Percentiles rank a stretch among this genome's conserved stretches.
These are phyloP conservation scores for Tetraselmis striata DNA, from an alignment of 139 green algal genomes.

Conservation along the genomic window DNA sequence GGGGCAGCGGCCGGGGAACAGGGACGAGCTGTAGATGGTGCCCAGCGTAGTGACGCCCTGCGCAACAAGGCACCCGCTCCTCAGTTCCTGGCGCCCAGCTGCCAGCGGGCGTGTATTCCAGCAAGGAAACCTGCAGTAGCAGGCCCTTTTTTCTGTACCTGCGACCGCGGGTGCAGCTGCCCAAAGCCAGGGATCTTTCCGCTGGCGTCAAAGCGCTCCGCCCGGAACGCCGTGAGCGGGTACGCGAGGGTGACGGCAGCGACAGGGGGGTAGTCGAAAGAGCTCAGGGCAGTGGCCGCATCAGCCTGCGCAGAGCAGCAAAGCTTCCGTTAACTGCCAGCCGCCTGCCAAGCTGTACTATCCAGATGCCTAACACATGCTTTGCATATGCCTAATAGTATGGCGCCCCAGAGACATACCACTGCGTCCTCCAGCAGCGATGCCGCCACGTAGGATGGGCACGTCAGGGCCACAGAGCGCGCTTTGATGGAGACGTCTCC, in stretches of 20 bases:
- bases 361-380: too few species aligned
- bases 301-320: slow-evolving; percentile 26
- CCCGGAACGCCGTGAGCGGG: slow-evolving; percentile 58
- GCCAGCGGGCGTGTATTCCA: background rate
- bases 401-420: too few species aligned
- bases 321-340: too few species aligned
- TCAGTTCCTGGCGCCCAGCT: too few species aligned
- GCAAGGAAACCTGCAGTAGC: too few species aligned
- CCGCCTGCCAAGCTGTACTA: too few species aligned
- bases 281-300: slow-evolving; percentile 54
- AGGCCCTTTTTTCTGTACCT: too few species aligned
- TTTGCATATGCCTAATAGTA: too few species aligned
- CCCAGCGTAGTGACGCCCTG: slow-evolving; percentile 92
- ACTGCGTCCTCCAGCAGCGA: slow-evolving; percentile 52
- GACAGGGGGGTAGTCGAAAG: slow-evolving; percentile 96
- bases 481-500: slow-evolving; percentile 42
- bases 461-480: slow-evolving; percentile 75
- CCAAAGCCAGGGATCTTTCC: slow-evolving; percentile 84
- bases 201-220: slow-evolving; percentile 64
- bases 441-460: slow-evolving; percentile 81
- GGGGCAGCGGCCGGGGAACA: slow-evolving; percentile 81
- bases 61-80: background rate
- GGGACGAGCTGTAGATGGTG: slow-evolving; percentile 93
- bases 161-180: slow-evolving; percentile 90
- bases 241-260: slow-evolving; percentile 87